Percentiles rank a stretch among this genome's conserved stretches.
Conservation (phyloP, 768 basidiomycete genomes). For the Lentinula guzmanii region DNA sequence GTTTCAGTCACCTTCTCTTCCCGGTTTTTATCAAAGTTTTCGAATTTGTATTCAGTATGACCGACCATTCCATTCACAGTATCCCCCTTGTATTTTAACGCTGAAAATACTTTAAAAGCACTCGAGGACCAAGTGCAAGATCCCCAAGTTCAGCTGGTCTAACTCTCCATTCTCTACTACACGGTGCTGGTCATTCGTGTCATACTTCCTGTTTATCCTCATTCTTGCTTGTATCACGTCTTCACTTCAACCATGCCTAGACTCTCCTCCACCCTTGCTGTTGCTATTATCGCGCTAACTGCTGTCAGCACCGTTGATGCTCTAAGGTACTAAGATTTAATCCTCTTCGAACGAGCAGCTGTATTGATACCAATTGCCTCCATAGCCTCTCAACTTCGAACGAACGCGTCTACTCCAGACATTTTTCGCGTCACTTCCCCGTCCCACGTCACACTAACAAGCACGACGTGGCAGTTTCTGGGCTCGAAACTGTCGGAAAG, state of each 20-base stretch:
- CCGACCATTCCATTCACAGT: background rate
- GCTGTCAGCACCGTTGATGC: background rate
- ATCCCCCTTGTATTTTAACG: background rate
- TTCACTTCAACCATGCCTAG: background rate
- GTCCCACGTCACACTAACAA: background rate
- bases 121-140: background rate
- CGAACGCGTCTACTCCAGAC: background rate
- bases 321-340: background rate
- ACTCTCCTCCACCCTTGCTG: background rate
- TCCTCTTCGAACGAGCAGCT: background rate
- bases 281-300: background rate
- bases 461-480: background rate
- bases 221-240: background rate
- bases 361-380: background rate
- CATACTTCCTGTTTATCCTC: background rate
- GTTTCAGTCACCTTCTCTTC: background rate
- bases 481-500: background rate
- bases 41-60: background rate
- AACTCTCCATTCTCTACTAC: background rate
- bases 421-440: background rate
- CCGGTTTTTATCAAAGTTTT: background rate
- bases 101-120: background rate
- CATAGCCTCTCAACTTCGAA: background rate
- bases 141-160: background rate
- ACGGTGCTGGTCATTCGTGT: background rate